Evolutionary conservation across 2,329 filamentous ascomycete genomes (phyloP).

Genomic region (Stagonosporopsis cucurbitacearum): DNA sequence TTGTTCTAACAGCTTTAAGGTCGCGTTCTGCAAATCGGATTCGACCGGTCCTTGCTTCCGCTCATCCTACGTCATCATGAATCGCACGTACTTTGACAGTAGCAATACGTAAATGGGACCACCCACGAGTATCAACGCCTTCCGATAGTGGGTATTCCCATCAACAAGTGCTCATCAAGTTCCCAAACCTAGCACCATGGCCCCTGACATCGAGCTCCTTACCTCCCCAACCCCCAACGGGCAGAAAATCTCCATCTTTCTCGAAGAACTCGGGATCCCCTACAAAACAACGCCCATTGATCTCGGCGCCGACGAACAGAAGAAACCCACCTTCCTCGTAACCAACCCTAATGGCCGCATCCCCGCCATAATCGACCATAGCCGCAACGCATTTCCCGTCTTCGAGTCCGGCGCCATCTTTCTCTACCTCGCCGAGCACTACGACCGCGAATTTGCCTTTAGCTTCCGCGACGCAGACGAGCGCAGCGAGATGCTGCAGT

Average conservation of each 20-base stretch:
- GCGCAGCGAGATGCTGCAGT: conserved; percentile 77
- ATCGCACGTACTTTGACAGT: neutral
- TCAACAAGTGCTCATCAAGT: neutral
- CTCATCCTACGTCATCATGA: conserved; percentile 2
- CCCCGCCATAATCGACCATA: conserved; percentile 77
- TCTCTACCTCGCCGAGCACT: conserved; percentile 79
- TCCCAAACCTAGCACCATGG: conserved; percentile 40
- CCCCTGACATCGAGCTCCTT: conserved; percentile 68
- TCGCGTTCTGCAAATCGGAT: neutral
- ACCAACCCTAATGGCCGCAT: conserved; percentile 93
- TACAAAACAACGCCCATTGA: conserved; percentile 57
- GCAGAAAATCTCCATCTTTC: conserved; percentile 81
- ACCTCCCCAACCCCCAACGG: conserved; percentile 86
- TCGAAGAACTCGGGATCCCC: conserved; percentile 72
- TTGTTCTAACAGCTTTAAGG: neutral
- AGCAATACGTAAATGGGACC: neutral
- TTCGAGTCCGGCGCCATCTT: conserved; percentile 84
- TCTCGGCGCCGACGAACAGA: conserved; percentile 73
- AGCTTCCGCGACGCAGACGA: conserved; percentile 77
- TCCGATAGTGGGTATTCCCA: no score
- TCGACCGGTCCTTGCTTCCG: neutral
- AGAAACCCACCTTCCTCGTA: conserved; percentile 79
- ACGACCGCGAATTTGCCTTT: conserved; percentile 79
- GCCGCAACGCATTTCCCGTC: conserved; percentile 70
- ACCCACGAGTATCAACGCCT: no score